Base-by-base conservation (phyloP, 768 basidiomycete species). In the Plicaturopsis crispa region DNA sequence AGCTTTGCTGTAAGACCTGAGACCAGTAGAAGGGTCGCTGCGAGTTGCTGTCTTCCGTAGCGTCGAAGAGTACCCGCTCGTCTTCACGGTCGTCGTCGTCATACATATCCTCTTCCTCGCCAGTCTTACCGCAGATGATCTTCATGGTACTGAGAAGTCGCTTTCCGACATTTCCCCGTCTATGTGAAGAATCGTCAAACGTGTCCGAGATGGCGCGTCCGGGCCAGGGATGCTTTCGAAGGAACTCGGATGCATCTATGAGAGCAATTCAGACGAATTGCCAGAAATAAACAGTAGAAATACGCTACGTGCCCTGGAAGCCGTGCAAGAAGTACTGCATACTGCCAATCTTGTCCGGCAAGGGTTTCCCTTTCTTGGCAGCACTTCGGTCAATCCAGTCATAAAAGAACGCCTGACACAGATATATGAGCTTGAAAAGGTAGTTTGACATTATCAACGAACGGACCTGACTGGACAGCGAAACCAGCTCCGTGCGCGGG, bases 291-390 rank as follows among this genome's bases (percentile, higher is more conserved):
- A 43, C 31, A 3, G 22, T 17, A 28, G 35, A 18, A 19, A 34
- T 33, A 6, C 21, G 4, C 41, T 32, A 17, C 36, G 20, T 48
- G 77, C 87, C 87, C 62, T 78, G 73, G 51, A 71, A 93, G 11
- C 90, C 89, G 47, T 87, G 76, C 51, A 92, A 61, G 60, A 94
- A 93, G 39, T 77, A 80, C 51, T 94, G 91, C 77, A 91, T 81
- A 49, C 84, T 87, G 6, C 91, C 91, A 35, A 91, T 81, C 62
- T 94, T 94, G 42, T 85, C 86, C 17, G 87, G 87, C 14, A 92
- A 57, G 1, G 73, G 70, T 51, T 89, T 88, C 5, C 84, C 86
- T 49, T 91, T 89, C 62, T 88, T 91, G 7, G 72, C 72, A 4
- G 75, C 84, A 52, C 64, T 85, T 42, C 88, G 69, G 49, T 93